Conservation (phyloP, 139 green algal species). For the Deuterostichococcus epilithicus region DNA sequence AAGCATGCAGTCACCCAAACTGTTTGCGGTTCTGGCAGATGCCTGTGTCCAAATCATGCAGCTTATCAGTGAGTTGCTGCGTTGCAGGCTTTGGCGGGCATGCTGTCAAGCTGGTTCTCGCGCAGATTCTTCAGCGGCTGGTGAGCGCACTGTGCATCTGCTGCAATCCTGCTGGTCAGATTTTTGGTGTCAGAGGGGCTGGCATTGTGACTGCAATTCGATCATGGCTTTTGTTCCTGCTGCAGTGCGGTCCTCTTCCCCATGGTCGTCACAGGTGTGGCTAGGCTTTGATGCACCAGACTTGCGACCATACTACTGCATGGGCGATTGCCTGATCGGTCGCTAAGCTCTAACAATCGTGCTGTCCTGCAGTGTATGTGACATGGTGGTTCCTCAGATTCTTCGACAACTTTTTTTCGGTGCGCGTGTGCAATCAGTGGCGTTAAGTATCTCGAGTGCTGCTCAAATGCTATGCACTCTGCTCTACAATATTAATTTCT, state of each 20-base stretch:
- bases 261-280: constrained; percentile 67
- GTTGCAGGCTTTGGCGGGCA: neutral
- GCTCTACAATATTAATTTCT: no score
- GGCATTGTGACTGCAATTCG: no score
- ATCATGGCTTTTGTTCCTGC: no score
- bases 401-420: constrained; percentile 91
- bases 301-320: constrained; percentile 19
- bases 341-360: no score
- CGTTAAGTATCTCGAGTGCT: no score
- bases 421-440: constrained; percentile 17
- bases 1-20: no score
- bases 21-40: no score
- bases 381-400: constrained; percentile 84
- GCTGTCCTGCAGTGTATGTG: constrained; percentile 35
- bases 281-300: constrained; percentile 47
- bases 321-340: neutral
- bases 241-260: constrained; percentile 85
- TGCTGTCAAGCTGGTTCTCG: neutral
- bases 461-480: no score
- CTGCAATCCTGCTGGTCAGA: no score
- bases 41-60: no score
- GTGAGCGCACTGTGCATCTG: neutral
- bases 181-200: no score
- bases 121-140: neutral
- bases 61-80: no score